Evolutionary conservation across 345 rosid genomes (phyloP).

Genomic region (Draba incana): DNA sequence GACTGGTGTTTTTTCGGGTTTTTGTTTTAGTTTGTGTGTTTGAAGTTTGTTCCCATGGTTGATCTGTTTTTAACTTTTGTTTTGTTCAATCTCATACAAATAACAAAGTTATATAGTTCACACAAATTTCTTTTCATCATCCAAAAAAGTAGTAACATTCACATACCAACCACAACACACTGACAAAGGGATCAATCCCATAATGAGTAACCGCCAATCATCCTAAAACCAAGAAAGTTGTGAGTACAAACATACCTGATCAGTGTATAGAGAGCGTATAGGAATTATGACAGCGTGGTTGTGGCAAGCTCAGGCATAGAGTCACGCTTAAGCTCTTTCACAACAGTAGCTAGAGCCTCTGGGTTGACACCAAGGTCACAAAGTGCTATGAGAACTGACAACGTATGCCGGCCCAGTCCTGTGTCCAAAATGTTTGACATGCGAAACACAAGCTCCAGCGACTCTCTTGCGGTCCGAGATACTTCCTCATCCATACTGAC

Average conservation of each 20-base stretch:
- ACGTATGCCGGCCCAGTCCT: constrained; percentile 39
- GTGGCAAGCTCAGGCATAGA: constrained; percentile 9
- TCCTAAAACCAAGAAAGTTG: not conserved
- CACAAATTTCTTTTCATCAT: not conserved
- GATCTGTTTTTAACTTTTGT: too few relatives aligned
- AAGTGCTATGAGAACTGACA: constrained; percentile 46
- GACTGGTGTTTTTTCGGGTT: too few relatives aligned
- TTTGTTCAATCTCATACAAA: constrained; percentile 2
- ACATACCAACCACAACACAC: constrained; percentile 3
- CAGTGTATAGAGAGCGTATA: not conserved
- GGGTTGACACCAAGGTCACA: constrained; percentile 49
- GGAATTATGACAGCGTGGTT: not conserved
- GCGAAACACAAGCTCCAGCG: constrained; percentile 43
- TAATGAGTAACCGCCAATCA: not conserved
- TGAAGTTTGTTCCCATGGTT: too few relatives aligned
- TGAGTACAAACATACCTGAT: constrained; percentile 18
- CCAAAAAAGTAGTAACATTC: not conserved
- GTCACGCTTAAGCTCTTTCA: constrained; percentile 42
- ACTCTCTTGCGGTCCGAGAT: constrained; percentile 43
- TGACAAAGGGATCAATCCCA: not conserved
- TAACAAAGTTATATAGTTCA: not conserved
- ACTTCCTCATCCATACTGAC: constrained; percentile 42
- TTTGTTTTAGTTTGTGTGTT: too few relatives aligned
- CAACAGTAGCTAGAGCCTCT: constrained; percentile 47
- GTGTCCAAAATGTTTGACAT: constrained; percentile 48